Evolutionary conservation across 179 eudicot species (phyloP).

Genomic region (Carnegiea gigantea): DNA sequence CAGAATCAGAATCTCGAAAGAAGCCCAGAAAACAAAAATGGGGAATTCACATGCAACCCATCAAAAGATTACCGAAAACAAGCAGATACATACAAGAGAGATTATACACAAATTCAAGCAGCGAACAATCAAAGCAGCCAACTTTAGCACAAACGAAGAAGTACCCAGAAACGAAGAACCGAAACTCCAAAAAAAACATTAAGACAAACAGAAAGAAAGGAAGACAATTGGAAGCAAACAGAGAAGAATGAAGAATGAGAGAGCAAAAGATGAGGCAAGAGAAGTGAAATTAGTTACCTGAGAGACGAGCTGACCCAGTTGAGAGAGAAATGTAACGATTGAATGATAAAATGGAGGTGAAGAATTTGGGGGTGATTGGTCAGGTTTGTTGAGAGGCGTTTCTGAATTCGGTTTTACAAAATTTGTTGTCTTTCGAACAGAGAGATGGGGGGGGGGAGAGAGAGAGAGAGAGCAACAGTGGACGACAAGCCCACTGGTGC

Average conservation of each 20-base stretch:
- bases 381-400: slow-evolving; percentile 9
- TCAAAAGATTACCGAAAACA: not conserved
- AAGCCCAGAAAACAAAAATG: not conserved
- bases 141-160: not conserved
- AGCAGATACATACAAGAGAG: not conserved
- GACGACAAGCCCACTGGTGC: slow-evolving; percentile 7
- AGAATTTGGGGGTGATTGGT: not conserved
- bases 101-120: not conserved
- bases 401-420: not conserved
- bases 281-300: not conserved
- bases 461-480: not conserved
- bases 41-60: not conserved
- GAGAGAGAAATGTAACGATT: not conserved
- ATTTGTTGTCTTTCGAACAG: not conserved
- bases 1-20: not conserved
- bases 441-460: not conserved
- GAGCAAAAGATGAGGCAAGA: not conserved
- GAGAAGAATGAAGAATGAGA: not conserved
- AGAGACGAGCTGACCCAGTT: not conserved
- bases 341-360: not conserved
- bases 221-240: not conserved
- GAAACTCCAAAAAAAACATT: not conserved
- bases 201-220: not conserved
- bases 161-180: slow-evolving; percentile 2
- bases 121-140: not conserved